These are phyloP conservation scores for Suhomyces sp. DNA, from an alignment of 805 yeast species.

Conservation along the genomic window DNA sequence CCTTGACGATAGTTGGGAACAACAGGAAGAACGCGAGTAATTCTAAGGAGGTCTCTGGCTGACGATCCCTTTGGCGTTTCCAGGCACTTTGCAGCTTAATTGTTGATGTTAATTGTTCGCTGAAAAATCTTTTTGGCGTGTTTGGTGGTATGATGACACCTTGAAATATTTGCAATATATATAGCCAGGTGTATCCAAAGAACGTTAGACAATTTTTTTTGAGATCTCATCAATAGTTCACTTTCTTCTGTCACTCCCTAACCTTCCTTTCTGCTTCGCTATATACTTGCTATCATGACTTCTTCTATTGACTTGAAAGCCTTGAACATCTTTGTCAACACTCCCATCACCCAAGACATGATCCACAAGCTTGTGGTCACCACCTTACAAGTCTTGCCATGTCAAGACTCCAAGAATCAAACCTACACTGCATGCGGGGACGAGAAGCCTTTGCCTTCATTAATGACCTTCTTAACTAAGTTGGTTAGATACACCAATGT, in stretches of 20 bases:
- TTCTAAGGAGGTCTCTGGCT: too few relatives aligned
- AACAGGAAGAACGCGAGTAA: conserved; percentile 1
- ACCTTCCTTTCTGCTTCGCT: not conserved
- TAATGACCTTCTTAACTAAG: conserved; percentile 71
- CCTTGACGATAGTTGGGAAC: not conserved
- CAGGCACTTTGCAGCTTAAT: not conserved
- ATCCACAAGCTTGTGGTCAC: conserved; percentile 64
- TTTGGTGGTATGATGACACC: not conserved
- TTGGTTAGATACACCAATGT: conserved; percentile 74
- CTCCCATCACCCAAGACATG: conserved; percentile 76
- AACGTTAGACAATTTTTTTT: too few relatives aligned
- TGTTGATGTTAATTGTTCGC: conserved; percentile 3
- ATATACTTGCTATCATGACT: conserved; percentile 12
- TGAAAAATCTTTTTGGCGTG: conserved; percentile 2
- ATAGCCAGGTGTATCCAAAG: too few relatives aligned
- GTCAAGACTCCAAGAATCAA: conserved; percentile 43
- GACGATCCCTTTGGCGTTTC: conserved; percentile 3
- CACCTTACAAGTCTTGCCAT: conserved; percentile 67
- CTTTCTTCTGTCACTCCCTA: not conserved
- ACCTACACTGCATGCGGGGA: conserved; percentile 25
- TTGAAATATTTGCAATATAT: not conserved
- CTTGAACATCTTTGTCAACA: conserved; percentile 53
- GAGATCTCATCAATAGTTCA: not conserved
- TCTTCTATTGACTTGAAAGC: conserved; percentile 47
- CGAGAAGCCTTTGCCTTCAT: conserved; percentile 56